phyloP scores from a whole-genome alignment of 345 rosid species.

The Passiflora organensis region DNA sequence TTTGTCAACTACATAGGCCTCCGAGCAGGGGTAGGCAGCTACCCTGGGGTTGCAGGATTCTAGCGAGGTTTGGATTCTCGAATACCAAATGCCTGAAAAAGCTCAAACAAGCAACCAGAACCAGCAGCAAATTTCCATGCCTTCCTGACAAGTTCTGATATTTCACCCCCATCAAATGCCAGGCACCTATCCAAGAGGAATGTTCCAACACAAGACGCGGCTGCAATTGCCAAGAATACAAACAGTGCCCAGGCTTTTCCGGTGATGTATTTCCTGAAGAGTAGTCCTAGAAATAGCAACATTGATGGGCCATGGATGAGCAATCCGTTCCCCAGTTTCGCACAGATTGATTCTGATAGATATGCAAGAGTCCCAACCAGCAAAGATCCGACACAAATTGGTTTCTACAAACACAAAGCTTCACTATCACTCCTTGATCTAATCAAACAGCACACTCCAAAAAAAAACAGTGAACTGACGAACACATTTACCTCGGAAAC shows the following conservation, averaged over 20 bases:
- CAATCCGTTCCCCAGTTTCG: conserved; percentile 4
- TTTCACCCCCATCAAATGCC: background rate
- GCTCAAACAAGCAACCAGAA: conserved; percentile 10
- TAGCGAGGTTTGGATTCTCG: background rate
- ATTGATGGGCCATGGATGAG: background rate
- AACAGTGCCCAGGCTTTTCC: conserved; percentile 4
- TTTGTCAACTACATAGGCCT: too few relatives aligned
- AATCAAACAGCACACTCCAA: background rate
- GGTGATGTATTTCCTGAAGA: background rate
- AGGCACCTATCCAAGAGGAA: background rate
- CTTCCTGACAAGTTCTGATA: conserved; percentile 10
- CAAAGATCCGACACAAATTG: conserved; percentile 6
- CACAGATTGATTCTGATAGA: conserved; percentile 10
- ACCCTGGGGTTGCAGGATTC: too few relatives aligned
- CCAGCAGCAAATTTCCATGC: conserved; percentile 9
- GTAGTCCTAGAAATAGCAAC: conserved; percentile 4
- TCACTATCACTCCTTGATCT: background rate
- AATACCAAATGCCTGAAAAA: conserved; percentile 6
- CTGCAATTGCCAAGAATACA: conserved; percentile 2
- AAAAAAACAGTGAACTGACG: background rate
- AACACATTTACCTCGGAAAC: conserved; percentile 1
- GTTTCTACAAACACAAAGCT: conserved; percentile 1
- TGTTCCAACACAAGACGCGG: conserved; percentile 3
- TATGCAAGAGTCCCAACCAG: conserved; percentile 7
- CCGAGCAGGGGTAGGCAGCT: too few relatives aligned